Percentiles rank a stretch among this genome's conserved stretches.
Conservation (phyloP, 169 alveolate species). For the Plasmodium fragile region DNA sequence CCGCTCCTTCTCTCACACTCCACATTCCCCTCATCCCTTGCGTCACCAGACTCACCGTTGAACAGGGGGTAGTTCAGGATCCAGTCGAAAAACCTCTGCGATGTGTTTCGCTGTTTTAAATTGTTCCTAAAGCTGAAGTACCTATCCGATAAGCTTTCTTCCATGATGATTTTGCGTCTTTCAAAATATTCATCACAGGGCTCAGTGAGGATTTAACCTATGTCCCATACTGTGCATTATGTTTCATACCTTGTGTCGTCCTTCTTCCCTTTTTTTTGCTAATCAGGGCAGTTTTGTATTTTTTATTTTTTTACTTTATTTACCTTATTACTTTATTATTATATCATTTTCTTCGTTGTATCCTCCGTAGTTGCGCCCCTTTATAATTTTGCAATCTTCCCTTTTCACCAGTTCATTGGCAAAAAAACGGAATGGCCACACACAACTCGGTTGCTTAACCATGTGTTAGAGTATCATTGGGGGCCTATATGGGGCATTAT, state of each 20-base stretch:
- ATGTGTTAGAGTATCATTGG: background rate
- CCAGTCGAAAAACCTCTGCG: conserved; percentile 53
- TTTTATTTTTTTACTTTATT: background rate
- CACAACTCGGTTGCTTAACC: background rate
- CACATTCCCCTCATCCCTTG: background rate
- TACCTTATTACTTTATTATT: background rate
- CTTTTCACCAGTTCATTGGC: background rate
- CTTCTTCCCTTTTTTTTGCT: background rate
- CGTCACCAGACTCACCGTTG: conserved; percentile 34
- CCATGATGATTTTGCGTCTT: conserved; percentile 19
- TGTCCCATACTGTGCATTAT: background rate
- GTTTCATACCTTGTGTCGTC: background rate
- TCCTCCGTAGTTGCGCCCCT: background rate
- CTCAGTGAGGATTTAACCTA: background rate
- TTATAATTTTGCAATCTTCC: background rate
- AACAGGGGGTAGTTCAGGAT: conserved; percentile 73
- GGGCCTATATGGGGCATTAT: background rate
- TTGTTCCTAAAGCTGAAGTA: conserved; percentile 40
- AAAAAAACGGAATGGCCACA: background rate
- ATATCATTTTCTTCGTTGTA: background rate
- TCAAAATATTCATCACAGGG: background rate
- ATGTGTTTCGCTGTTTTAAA: conserved; percentile 21
- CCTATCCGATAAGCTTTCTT: conserved; percentile 24
- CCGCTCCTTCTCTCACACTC: background rate
- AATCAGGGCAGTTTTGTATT: background rate